phyloP scores from a whole-genome alignment of 2,329 filamentous ascomycete species.

The Xylariaceae sp. region DNA sequence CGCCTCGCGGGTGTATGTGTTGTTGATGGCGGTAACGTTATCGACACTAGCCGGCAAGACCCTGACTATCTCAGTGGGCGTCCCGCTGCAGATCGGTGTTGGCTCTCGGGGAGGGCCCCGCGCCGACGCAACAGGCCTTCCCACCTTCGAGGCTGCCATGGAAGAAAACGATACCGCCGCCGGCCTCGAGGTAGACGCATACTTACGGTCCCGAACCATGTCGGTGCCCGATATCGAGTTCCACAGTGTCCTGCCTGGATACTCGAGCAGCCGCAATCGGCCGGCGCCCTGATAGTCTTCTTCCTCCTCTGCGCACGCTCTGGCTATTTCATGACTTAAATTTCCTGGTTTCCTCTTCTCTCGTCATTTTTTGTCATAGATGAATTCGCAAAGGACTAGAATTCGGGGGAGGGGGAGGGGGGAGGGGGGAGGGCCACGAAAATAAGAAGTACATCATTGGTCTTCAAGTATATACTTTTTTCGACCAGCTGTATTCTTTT shows the following conservation, averaged over 20 bases:
- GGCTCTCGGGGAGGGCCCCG: constrained; percentile 26
- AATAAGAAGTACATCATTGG: too few relatives aligned
- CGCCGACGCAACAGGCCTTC: constrained; percentile 26
- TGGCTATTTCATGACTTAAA: too few relatives aligned
- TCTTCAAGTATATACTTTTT: too few relatives aligned
- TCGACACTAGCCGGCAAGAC: constrained; percentile 30
- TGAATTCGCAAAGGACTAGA: too few relatives aligned
- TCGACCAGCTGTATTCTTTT: not conserved
- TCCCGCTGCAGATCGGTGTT: constrained; percentile 50
- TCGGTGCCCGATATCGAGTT: constrained; percentile 32
- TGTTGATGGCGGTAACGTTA: constrained; percentile 41
- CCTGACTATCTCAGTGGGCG: constrained; percentile 39
- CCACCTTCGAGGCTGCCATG: constrained; percentile 46
- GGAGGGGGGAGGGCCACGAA: too few relatives aligned
- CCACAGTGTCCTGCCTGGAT: constrained; percentile 34
- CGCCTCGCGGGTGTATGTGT: constrained; percentile 48
- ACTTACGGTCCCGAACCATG: constrained; percentile 39
- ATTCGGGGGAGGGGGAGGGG: too few relatives aligned
- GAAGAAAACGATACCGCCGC: constrained; percentile 5
- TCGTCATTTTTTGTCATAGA: too few relatives aligned
- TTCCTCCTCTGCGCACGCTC: not conserved
- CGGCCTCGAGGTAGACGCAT: constrained; percentile 38
- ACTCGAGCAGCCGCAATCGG: constrained; percentile 16
- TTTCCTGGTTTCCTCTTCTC: not conserved
- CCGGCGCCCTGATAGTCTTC: not conserved